A percentile compares a stretch with the other conserved stretches of the same genome.
These are phyloP conservation scores for Epichloe aotearoae DNA, from an alignment of 2,329 filamentous ascomycete species.

Conservation along the genomic window DNA sequence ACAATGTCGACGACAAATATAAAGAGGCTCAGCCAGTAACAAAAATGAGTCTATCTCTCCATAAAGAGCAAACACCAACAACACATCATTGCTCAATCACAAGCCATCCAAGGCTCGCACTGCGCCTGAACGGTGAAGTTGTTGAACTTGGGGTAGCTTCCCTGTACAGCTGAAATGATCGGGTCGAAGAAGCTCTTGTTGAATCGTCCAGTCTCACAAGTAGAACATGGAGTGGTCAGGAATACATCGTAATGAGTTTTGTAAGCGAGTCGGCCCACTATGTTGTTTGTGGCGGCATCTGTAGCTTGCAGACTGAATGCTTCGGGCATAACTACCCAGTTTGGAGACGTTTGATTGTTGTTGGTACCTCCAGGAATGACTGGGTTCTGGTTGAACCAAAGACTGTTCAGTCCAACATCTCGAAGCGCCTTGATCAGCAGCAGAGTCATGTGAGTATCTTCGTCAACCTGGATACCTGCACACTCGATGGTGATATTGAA, in stretches of 20 bases:
- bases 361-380: constrained; percentile 19
- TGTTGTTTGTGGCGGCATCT: constrained; percentile 18
- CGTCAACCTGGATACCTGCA: constrained; percentile 23
- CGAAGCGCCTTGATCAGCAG: constrained; percentile 25
- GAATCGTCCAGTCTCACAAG: constrained; percentile 23
- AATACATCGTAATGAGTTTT: constrained; percentile 26
- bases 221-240: constrained; percentile 21
- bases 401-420: constrained; percentile 24
- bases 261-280: constrained; percentile 23
- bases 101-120: constrained; percentile 26
- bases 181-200: constrained; percentile 23
- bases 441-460: constrained; percentile 26
- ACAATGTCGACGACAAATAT: not conserved
- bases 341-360: constrained; percentile 15
- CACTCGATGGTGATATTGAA: constrained; percentile 25
- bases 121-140: constrained; percentile 24
- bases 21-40: constrained; percentile 1
- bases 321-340: constrained; percentile 28
- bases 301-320: constrained; percentile 22
- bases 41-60: not conserved
- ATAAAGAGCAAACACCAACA: constrained; percentile 2
- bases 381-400: constrained; percentile 28
- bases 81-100: constrained; percentile 10
- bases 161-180: constrained; percentile 24
- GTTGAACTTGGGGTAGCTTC: constrained; percentile 26